Evolutionary conservation across 2,329 filamentous ascomycete genomes (phyloP), one percentile per base, ranked within the genome.

Genomic region (Penicillium sp.): DNA sequence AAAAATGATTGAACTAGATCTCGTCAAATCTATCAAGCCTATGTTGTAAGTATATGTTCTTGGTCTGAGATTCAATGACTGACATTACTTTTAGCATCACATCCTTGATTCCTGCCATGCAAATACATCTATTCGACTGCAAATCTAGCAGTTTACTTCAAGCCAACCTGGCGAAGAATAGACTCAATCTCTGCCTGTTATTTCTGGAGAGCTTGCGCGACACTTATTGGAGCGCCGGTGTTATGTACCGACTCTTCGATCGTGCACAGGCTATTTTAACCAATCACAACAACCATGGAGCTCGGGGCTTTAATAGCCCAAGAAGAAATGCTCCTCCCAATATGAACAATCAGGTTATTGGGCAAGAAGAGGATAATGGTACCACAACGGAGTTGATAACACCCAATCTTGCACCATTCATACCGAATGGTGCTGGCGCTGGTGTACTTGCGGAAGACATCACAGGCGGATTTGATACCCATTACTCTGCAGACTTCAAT

Each of bases 61-160:
- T 8, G 26, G 29, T 23, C 11, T 16, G 37, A 3, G 14, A 19
- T 10, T 52, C 0, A 8, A 25, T 33, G 1, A 21, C 43, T 53
- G 29, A 46, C 42, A 37, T 26, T 11, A 4, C 14, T 13, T 9
- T 27, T 19, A 53, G 50, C 29, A 53, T 53, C 27, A 53, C 50
- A 29, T 53, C 42, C 11, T 47, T 53, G 29, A 53, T 53, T 25
- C 50, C 50, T 27, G 42, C 50, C 8, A 53, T 53, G 50, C 50
- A 53, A 27, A 53, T 53, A 7, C 50, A 53, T 26, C 50, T 53
- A 9, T 53, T 46, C 16, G 50, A 53, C 23, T 53, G 50, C 43
- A 53, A 53, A 37, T 45, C 50, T 3, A 43, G 29, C 11, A 53
- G 31, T n/a, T 3, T 14, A 26, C 50, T 53, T 6, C 50, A 53